Base-by-base conservation (phyloP, 2,329 filamentous ascomycete species). In the Penicillium sp. region DNA sequence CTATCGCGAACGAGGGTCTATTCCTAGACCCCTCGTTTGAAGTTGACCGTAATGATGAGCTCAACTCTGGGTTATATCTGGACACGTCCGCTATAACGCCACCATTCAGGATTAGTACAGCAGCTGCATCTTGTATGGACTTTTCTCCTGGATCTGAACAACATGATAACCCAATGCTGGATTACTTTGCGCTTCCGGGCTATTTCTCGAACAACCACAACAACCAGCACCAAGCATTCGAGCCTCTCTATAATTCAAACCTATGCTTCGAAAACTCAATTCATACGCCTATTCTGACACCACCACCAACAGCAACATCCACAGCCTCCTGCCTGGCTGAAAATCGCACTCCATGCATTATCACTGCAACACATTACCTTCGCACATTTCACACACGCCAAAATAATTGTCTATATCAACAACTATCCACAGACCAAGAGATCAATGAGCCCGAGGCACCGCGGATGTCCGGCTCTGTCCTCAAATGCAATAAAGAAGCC, bases 391-490 rank as follows among this genome's bases (percentile, higher is more conserved):
- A 57, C 10, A 41, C 47, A 26, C 52, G 31, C 47, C 52, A 48
- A 14, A 24, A 6, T 7, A 55, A 6, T 24, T 55, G 55, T 8
- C 16, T 55, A 19, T 55, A 22, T 16, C 48, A n/a, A 14, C 48
- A 50, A n/a, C n/a, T 10, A 8, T 7, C 5, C 33, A 19, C 14
- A n/a, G 13, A n/a, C 11, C 41, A 51, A 46, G 24, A 47, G 3
- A 8, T 9, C 7, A 21, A 26, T 41, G 29, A 7, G 7, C 27
- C 6, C 5, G 47, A 43, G 5, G 19, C 21, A 8, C 52, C 55
- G 27, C 55, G 55, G 24, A 57, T 51, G 52, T 55, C 55, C 2
- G 55, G 55, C 26, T 48, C 47, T 10, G 55, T 57, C 5, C 47
- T 57, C 5, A 55, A 57, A 44, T 16, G 22, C 21, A 57, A 46